These are phyloP conservation scores for Fraxinus anomala DNA, from an alignment of 257 asterid genomes.

Conservation along the genomic window DNA sequence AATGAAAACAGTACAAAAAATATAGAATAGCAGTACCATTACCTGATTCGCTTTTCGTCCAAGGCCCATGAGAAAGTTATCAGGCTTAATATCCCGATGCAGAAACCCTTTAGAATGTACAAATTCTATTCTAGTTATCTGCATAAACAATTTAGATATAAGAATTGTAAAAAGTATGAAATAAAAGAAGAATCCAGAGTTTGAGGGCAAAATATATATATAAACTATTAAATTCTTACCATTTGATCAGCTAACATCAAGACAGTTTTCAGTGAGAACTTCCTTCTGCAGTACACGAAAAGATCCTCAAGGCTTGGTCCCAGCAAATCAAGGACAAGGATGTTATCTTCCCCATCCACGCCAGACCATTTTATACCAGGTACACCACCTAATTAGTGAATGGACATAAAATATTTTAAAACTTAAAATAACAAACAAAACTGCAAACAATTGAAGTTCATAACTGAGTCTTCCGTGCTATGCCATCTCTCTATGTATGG, in stretches of 20 bases:
- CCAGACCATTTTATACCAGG: constrained; percentile 94
- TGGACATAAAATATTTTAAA: constrained; percentile 1
- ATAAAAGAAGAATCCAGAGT: background rate
- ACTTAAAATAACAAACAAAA: constrained; percentile 10
- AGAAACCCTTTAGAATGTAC: constrained; percentile 90
- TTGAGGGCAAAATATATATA: background rate
- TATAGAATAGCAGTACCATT: constrained; percentile 21
- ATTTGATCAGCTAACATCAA: constrained; percentile 95
- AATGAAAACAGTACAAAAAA: constrained; percentile 14
- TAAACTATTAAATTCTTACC: constrained; percentile 43
- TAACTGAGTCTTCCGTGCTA: background rate
- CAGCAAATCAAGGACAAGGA: constrained; percentile 81
- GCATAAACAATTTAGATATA: constrained; percentile 25
- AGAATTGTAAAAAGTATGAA: constrained; percentile 24
- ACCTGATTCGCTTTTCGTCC: constrained; percentile 99
- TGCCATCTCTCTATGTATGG: background rate
- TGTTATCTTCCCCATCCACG: constrained; percentile 85
- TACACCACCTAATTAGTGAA: constrained; percentile 65
- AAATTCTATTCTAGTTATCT: constrained; percentile 85
- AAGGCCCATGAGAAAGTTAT: constrained; percentile 97
- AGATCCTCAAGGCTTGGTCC: constrained; percentile 98
- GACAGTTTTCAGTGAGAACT: constrained; percentile 84
- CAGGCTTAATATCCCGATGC: constrained; percentile 96
- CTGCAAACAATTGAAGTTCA: background rate
- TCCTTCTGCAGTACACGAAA: constrained; percentile 88